Evolutionary conservation across 1,139 yeast genomes (phyloP).

Genomic region (Hemisphaericaspora lyxosophila): DNA sequence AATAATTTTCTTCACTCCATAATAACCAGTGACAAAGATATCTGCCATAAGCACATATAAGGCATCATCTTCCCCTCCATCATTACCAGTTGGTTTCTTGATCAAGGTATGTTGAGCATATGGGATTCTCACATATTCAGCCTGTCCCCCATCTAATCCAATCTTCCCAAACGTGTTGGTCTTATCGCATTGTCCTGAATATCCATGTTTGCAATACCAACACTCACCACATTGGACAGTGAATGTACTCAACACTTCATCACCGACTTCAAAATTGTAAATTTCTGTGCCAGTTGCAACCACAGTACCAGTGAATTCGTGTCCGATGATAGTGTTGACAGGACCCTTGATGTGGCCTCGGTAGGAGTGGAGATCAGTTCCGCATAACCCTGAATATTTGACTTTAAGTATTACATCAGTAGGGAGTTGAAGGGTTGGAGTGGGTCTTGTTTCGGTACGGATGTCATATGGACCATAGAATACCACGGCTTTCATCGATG

Average conservation of each 20-base stretch:
- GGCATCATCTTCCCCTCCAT: slow-evolving; percentile 35
- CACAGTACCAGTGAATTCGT: slow-evolving; percentile 49
- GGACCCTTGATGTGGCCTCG: slow-evolving; percentile 53
- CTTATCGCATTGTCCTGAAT: slow-evolving; percentile 50
- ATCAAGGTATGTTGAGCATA: slow-evolving; percentile 52
- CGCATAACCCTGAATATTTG: slow-evolving; percentile 57
- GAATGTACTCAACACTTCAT: slow-evolving; percentile 50
- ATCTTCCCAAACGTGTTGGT: slow-evolving; percentile 57
- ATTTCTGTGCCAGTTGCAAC: slow-evolving; percentile 38
- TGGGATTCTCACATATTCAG: slow-evolving; percentile 60
- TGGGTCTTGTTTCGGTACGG: slow-evolving; percentile 40
- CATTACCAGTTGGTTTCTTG: slow-evolving; percentile 35
- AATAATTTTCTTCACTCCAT: slow-evolving; percentile 51
- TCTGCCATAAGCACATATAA: slow-evolving; percentile 63
- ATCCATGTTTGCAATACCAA: slow-evolving; percentile 54
- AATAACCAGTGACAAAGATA: slow-evolving; percentile 65
- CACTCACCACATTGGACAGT: slow-evolving; percentile 58
- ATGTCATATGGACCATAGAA: slow-evolving; percentile 52
- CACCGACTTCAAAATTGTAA: slow-evolving; percentile 38
- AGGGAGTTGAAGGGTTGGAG: slow-evolving; percentile 40
- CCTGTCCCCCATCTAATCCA: slow-evolving; percentile 59
- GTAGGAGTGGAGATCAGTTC: slow-evolving; percentile 61
- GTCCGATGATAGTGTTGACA: slow-evolving; percentile 44
- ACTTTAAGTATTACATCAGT: slow-evolving; percentile 55
- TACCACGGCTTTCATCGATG: slow-evolving; percentile 55